Evolutionary conservation across 352 stramenopile genomes (phyloP).

Genomic region (Phytophthora boehmeriae): DNA sequence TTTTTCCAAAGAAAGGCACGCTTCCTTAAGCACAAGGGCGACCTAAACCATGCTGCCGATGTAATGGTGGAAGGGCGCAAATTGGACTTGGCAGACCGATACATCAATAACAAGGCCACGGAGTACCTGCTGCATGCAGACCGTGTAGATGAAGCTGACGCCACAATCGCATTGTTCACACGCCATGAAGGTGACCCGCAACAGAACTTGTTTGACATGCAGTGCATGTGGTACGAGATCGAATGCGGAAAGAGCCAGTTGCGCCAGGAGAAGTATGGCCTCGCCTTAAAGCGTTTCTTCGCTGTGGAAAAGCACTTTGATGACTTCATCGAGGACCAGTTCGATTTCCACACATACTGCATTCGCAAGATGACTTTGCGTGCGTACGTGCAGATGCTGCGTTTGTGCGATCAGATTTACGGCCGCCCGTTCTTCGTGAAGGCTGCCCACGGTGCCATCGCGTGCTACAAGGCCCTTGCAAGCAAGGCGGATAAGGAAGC

Average conservation of each 20-base stretch:
- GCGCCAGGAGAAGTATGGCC: slow-evolving; percentile 71
- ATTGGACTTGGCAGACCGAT: slow-evolving; percentile 96
- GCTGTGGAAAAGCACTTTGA: slow-evolving; percentile 97
- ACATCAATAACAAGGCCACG: slow-evolving; percentile 99
- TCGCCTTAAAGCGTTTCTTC: slow-evolving; percentile 95
- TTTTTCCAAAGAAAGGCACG: slow-evolving; percentile 94
- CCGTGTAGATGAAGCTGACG: slow-evolving; percentile 91
- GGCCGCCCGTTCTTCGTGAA: slow-evolving; percentile 88
- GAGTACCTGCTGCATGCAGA: slow-evolving; percentile 97
- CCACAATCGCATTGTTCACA: slow-evolving; percentile 97
- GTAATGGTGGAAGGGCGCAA: slow-evolving; percentile 92
- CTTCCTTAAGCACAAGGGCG: slow-evolving; percentile 94
- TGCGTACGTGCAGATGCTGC: slow-evolving; percentile 94
- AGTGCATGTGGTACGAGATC: slow-evolving; percentile 99
- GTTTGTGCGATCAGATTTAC: slow-evolving; percentile 94
- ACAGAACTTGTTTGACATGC: slow-evolving; percentile 98
- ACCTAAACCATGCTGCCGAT: slow-evolving; percentile 91
- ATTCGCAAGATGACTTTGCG: slow-evolving; percentile 98
- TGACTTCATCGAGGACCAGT: slow-evolving; percentile 98
- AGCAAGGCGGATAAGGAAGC: slow-evolving; percentile 64
- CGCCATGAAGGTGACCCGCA: slow-evolving; percentile 96
- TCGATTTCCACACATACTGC: slow-evolving; percentile 99
- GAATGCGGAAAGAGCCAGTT: slow-evolving; percentile 78
- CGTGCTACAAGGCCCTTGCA: slow-evolving; percentile 89
- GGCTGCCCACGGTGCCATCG: slow-evolving; percentile 89